Evolutionary conservation across 2,329 filamentous ascomycete genomes (phyloP).

Genomic region (Endothia cerciana): DNA sequence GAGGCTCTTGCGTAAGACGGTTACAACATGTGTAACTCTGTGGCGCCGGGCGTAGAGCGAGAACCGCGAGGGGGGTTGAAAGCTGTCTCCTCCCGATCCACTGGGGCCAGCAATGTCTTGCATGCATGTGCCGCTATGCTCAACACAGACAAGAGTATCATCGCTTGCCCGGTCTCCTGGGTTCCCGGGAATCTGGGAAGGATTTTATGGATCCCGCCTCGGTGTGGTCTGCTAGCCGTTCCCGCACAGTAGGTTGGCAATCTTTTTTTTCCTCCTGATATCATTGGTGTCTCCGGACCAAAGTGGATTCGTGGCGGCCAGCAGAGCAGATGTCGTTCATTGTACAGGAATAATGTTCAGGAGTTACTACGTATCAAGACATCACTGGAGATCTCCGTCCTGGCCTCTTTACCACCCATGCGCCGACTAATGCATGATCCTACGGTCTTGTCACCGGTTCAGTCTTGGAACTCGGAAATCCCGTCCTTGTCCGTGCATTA

Average conservation of each 20-base stretch:
- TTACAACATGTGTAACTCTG: neutral
- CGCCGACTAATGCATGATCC: slow-evolving; percentile 9
- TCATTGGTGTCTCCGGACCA: neutral
- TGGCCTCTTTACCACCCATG: neutral
- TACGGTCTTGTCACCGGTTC: neutral
- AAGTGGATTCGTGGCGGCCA: neutral
- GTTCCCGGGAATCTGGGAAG: slow-evolving; percentile 30
- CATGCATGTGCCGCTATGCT: slow-evolving; percentile 25
- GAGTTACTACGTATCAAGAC: no score
- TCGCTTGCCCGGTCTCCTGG: neutral
- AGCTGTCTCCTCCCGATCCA: slow-evolving; percentile 11
- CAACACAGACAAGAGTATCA: neutral
- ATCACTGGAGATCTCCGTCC: neutral
- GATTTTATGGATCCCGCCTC: slow-evolving; percentile 23
- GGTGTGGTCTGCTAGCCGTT: neutral
- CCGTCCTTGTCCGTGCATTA: neutral
- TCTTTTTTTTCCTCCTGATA: neutral
- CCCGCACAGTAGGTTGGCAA: neutral
- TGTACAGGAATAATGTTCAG: no score
- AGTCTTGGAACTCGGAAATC: no score
- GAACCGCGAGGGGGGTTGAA: neutral
- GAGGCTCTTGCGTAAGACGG: neutral
- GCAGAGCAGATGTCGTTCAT: no score
- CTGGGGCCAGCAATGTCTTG: slow-evolving; percentile 30
- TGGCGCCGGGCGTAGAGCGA: neutral